Conservation (phyloP, 306 rosid genomes). For the Quercus gilva region DNA sequence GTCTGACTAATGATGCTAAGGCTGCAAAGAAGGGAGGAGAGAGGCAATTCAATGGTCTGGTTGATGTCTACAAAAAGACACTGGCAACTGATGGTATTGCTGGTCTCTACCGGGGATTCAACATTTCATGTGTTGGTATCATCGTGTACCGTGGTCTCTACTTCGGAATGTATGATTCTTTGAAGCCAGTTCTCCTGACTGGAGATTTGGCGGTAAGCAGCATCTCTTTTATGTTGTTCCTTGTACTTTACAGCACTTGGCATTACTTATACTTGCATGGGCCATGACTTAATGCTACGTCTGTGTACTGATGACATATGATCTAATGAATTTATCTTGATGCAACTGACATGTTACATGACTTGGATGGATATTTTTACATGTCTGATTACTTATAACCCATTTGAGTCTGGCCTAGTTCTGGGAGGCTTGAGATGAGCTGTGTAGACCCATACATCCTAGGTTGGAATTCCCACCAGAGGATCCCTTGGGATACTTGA, state of each 20-base stretch:
- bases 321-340: neutral
- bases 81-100: slow-evolving; percentile 68
- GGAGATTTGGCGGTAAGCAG: slow-evolving; percentile 60
- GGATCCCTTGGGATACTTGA: no score
- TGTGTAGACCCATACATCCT: no score
- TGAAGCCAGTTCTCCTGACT: slow-evolving; percentile 72
- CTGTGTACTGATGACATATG: neutral
- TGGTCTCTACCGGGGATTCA: slow-evolving; percentile 92
- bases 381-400: neutral
- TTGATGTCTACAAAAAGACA: slow-evolving; percentile 90
- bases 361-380: neutral
- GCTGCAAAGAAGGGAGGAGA: slow-evolving; percentile 94
- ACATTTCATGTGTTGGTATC: slow-evolving; percentile 80
- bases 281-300: neutral
- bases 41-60: slow-evolving; percentile 81
- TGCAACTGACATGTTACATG: neutral
- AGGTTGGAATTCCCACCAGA: no score
- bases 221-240: neutral
- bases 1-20: slow-evolving; percentile 80
- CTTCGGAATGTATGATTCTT: slow-evolving; percentile 84
- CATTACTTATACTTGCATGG: neutral
- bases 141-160: slow-evolving; percentile 89
- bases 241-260: neutral
- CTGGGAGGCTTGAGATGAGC: no score
- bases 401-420: no score